A percentile compares a stretch with the other conserved stretches of the same genome.
Conservation (phyloP, 2,329 filamentous ascomycete species). For the Microascus cirrosus region DNA sequence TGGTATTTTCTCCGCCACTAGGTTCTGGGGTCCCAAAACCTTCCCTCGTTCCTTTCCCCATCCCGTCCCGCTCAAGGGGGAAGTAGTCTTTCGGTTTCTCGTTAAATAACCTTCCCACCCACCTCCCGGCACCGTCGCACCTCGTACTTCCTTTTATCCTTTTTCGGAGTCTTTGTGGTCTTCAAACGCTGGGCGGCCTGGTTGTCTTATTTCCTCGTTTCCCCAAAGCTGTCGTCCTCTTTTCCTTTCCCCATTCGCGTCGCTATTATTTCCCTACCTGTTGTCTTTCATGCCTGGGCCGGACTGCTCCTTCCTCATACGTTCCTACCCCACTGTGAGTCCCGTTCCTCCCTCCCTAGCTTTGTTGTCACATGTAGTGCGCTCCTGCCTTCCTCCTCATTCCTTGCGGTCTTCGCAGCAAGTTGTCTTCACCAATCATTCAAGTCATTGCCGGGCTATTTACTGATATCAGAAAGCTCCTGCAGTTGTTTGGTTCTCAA, state of each 20-base stretch:
- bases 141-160: constrained; percentile 4
- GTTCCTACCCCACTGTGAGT: not conserved
- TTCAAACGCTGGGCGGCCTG: constrained; percentile 2
- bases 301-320: not conserved
- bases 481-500: not conserved
- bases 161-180: constrained; percentile 4
- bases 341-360: not conserved
- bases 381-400: not conserved
- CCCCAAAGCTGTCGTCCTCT: not conserved
- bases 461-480: not conserved
- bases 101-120: constrained; percentile 6
- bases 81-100: not conserved
- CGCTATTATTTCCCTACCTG: not conserved
- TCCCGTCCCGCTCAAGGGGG: not conserved
- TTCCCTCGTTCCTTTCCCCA: constrained; percentile 1
- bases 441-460: not conserved
- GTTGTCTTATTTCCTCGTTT: not conserved
- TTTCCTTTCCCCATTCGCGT: not conserved
- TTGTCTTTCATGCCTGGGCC: not conserved
- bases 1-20: constrained; percentile 6
- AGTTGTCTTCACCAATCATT: not conserved
- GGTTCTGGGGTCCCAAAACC: not conserved
- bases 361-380: not conserved
- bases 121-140: not conserved
- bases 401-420: not conserved